phyloP scores from a whole-genome alignment of 1,284 basidiomycete genomes.

The Trametes polyzona region DNA sequence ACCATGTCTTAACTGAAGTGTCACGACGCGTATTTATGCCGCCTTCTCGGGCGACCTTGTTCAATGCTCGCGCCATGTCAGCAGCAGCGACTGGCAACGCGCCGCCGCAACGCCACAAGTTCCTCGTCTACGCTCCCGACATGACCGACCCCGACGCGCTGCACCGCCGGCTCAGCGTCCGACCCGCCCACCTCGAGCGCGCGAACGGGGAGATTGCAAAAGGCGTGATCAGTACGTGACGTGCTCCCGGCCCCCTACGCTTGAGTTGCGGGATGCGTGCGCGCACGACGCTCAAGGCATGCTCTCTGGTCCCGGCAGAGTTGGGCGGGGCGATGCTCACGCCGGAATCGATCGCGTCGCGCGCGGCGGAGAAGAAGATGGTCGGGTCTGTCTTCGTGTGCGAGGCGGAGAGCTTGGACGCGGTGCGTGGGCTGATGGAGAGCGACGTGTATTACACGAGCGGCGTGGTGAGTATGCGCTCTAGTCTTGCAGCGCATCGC shows the following conservation, averaged over 20 bases:
- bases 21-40: too few relatives aligned
- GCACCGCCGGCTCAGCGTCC: conserved; percentile 38
- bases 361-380: conserved; percentile 31
- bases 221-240: conserved; percentile 38
- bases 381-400: conserved; percentile 35
- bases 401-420: conserved; percentile 34
- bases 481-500: too few relatives aligned
- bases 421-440: conserved; percentile 33
- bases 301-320: too few relatives aligned
- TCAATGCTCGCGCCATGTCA: neutral
- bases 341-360: conserved; percentile 27
- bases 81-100: too few relatives aligned
- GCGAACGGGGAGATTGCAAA: conserved; percentile 24
- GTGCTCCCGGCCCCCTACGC: too few relatives aligned
- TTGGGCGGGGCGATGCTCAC: conserved; percentile 32
- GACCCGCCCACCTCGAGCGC: conserved; percentile 37
- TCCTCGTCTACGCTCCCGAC: conserved; percentile 46
- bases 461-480: conserved; percentile 33
- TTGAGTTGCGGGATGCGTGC: too few relatives aligned
- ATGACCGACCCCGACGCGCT: conserved; percentile 39
- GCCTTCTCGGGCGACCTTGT: neutral
- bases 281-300: too few relatives aligned
- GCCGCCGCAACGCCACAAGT: conserved; percentile 30
- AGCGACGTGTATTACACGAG: conserved; percentile 36
- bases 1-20: too few relatives aligned